phyloP scores from a whole-genome alignment of 2,329 filamentous ascomycete species.

The Claviceps sp. region DNA sequence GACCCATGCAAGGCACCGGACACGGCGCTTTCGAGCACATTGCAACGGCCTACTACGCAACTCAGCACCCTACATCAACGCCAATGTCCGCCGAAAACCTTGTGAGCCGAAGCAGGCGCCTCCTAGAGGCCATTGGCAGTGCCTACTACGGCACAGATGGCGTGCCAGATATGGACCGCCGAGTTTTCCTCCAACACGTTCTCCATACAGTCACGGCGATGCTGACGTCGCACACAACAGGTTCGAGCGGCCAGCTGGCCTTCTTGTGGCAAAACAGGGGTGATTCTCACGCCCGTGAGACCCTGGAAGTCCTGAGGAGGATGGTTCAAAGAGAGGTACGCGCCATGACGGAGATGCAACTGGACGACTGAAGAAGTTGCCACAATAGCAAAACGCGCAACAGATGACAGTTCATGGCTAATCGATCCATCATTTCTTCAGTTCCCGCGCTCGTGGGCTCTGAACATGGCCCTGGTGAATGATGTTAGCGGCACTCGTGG shows the following conservation, averaged over 20 bases:
- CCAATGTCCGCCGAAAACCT: slow-evolving; percentile 14
- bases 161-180: slow-evolving; percentile 14
- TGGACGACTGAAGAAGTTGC: too few relatives aligned
- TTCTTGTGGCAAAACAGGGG: slow-evolving; percentile 9
- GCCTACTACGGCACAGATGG: slow-evolving; percentile 9
- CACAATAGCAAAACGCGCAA: too few relatives aligned
- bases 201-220: slow-evolving; percentile 12
- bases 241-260: slow-evolving; percentile 3
- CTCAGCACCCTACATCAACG: slow-evolving; percentile 9
- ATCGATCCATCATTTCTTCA: background rate
- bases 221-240: slow-evolving; percentile 8
- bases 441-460: slow-evolving; percentile 15
- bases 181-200: slow-evolving; percentile 16
- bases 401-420: background rate
- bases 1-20: slow-evolving; percentile 10
- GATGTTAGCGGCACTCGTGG: slow-evolving; percentile 4
- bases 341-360: background rate
- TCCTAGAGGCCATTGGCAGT: slow-evolving; percentile 12
- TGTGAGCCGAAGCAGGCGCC: slow-evolving; percentile 13
- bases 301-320: slow-evolving; percentile 10
- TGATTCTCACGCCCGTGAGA: slow-evolving; percentile 3
- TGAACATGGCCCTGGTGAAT: slow-evolving; percentile 12
- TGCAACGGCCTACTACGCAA: slow-evolving; percentile 15
- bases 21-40: slow-evolving; percentile 15
- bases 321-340: slow-evolving; percentile 13